A percentile compares a stretch with the other conserved stretches of the same genome.
Conservation (phyloP, 2,329 filamentous ascomycete species). For the Beauveria scarabaeidicola region DNA sequence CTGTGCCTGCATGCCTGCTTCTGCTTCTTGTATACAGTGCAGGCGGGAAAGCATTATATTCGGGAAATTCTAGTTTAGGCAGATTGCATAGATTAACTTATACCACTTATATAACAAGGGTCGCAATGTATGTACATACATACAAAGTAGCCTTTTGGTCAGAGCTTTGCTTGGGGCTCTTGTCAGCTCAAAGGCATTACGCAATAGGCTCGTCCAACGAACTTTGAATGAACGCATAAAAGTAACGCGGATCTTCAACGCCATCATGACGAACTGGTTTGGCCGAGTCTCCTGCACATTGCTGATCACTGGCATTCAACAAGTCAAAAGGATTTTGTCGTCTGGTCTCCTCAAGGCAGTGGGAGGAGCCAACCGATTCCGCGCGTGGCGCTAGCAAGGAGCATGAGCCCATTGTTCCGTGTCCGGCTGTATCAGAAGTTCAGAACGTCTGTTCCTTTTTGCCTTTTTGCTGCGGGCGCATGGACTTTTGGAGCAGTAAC, state of each 20-base stretch:
- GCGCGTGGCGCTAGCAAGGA: neutral
- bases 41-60: neutral
- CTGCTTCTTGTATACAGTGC: neutral
- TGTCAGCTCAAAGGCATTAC: neutral
- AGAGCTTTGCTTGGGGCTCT: neutral
- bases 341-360: conserved; percentile 3
- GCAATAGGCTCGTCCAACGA: neutral
- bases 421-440: conserved; percentile 2
- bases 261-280: neutral
- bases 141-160: neutral
- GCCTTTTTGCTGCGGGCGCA: neutral
- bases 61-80: neutral
- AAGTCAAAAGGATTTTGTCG: neutral
- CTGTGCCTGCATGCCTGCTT: neutral
- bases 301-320: neutral
- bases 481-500: neutral
- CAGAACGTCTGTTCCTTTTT: neutral
- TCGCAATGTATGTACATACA: no score
- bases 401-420: neutral
- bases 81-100: neutral
- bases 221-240: neutral
- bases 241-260: neutral
- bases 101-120: neutral
- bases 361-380: neutral
- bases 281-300: neutral